Conservation (phyloP, 2,329 filamentous ascomycete species). For the Calonectria henricotiae region DNA sequence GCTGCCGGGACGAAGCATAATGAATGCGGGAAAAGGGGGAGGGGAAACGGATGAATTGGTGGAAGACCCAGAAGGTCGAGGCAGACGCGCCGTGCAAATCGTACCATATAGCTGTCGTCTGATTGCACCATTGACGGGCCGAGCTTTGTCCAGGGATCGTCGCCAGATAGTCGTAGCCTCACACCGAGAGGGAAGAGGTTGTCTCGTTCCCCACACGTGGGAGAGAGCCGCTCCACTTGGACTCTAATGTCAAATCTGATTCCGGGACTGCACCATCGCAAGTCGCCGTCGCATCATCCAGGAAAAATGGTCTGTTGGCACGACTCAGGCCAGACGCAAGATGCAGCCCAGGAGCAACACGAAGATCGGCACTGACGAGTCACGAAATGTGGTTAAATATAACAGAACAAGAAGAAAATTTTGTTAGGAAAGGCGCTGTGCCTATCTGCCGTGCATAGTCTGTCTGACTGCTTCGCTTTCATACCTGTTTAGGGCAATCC, state of each 20-base stretch:
- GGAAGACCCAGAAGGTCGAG: neutral
- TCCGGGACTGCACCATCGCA: conserved; percentile 26
- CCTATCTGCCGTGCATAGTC: conserved; percentile 21
- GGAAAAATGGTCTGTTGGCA: conserved; percentile 18
- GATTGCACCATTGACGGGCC: conserved; percentile 27
- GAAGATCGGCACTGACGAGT: conserved; percentile 13
- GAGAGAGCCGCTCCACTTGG: conserved; percentile 1
- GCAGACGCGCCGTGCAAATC: conserved; percentile 23
- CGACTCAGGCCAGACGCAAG: conserved; percentile 23
- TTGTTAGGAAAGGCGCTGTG: neutral
- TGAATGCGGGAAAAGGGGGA: neutral
- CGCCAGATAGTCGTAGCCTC: conserved; percentile 3
- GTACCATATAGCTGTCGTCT: conserved; percentile 31
- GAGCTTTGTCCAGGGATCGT: conserved; percentile 30
- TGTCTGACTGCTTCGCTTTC: conserved; percentile 1
- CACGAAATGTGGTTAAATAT: neutral
- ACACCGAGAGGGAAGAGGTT: conserved; percentile 23
- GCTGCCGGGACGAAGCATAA: conserved; percentile 7
- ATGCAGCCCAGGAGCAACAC: conserved; percentile 2
- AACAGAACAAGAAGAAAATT: neutral
- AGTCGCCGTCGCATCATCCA: conserved; percentile 31
- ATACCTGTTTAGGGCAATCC: conserved; percentile 3
- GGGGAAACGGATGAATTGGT: conserved; percentile 7
- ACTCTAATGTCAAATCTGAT: conserved; percentile 13
- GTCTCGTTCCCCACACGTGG: neutral